Evolutionary conservation across 345 rosid genomes (phyloP).

Genomic region (Ailanthus altissimus): DNA sequence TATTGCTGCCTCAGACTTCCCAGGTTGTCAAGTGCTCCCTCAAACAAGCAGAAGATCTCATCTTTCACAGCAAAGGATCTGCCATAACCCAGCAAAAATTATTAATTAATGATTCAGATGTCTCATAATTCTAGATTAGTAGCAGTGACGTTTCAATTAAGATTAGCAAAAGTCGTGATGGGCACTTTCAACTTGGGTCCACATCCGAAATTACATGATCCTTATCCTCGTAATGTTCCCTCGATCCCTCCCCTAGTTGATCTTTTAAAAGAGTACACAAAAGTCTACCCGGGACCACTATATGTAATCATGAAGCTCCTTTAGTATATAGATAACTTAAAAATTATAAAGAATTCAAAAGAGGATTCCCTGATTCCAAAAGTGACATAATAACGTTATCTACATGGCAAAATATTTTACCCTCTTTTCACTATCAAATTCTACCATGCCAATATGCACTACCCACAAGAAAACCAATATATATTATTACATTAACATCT

Average conservation of each 20-base stretch:
- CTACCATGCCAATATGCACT: too few relatives aligned
- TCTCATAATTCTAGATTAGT: not conserved
- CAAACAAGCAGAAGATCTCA: constrained; percentile 90
- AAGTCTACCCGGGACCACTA: not conserved
- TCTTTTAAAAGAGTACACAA: not conserved
- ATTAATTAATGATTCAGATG: not conserved
- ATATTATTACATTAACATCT: too few relatives aligned
- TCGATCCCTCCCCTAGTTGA: not conserved
- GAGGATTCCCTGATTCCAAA: not conserved
- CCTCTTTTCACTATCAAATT: too few relatives aligned
- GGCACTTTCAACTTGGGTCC: not conserved
- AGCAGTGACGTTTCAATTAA: too few relatives aligned
- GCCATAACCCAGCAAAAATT: constrained; percentile 20
- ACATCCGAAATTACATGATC: not conserved
- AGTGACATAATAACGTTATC: too few relatives aligned
- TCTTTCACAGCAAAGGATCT: constrained; percentile 93
- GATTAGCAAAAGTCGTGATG: too few relatives aligned
- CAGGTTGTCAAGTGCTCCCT: constrained; percentile 90
- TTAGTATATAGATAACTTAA: not conserved
- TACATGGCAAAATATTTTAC: too few relatives aligned
- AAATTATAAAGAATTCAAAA: not conserved
- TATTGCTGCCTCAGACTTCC: constrained; percentile 94
- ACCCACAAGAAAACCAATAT: too few relatives aligned
- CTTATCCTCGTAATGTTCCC: not conserved
- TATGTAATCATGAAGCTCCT: not conserved